A percentile compares a stretch with the other conserved stretches of the same genome.
Evolutionary conservation across 2,329 filamentous ascomycete species (phyloP).

Genomic region (Aschersonia sp.): DNA sequence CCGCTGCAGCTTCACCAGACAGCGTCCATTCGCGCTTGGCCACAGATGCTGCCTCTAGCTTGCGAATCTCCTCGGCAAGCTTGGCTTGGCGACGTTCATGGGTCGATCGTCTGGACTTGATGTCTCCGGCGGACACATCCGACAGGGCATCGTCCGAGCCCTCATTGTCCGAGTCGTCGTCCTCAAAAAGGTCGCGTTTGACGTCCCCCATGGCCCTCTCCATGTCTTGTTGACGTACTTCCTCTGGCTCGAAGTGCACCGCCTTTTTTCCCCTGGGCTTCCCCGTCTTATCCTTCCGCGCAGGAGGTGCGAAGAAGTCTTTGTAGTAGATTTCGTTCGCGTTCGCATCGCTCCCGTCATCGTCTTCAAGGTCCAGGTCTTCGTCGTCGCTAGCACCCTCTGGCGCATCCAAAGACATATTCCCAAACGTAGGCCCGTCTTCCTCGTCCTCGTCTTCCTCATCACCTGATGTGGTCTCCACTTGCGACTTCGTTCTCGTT

Average conservation of each 20-base stretch:
- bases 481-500: slow-evolving; percentile 15
- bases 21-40: slow-evolving; percentile 86
- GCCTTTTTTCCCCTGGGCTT: slow-evolving; percentile 24
- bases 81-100: slow-evolving; percentile 81
- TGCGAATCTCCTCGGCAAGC: slow-evolving; percentile 77
- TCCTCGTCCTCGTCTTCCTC: slow-evolving; percentile 53
- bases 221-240: slow-evolving; percentile 50
- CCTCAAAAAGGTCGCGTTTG: slow-evolving; percentile 69
- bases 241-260: slow-evolving; percentile 21
- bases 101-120: slow-evolving; percentile 60
- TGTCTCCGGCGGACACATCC: slow-evolving; percentile 52
- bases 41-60: slow-evolving; percentile 76
- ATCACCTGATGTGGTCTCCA: slow-evolving; percentile 15
- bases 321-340: slow-evolving; percentile 83
- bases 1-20: slow-evolving; percentile 71
- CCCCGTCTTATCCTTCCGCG: slow-evolving; percentile 47
- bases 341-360: slow-evolving; percentile 48
- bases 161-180: slow-evolving; percentile 53
- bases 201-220: slow-evolving; percentile 76
- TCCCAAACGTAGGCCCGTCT: slow-evolving; percentile 68
- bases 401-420: slow-evolving; percentile 59
- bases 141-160: slow-evolving; percentile 51
- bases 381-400: slow-evolving; percentile 57
- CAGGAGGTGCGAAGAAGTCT: slow-evolving; percentile 85
- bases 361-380: slow-evolving; percentile 34